These are phyloP conservation scores for Paraphoma sp. DNA, from an alignment of 2,329 filamentous ascomycete species.

Conservation along the genomic window DNA sequence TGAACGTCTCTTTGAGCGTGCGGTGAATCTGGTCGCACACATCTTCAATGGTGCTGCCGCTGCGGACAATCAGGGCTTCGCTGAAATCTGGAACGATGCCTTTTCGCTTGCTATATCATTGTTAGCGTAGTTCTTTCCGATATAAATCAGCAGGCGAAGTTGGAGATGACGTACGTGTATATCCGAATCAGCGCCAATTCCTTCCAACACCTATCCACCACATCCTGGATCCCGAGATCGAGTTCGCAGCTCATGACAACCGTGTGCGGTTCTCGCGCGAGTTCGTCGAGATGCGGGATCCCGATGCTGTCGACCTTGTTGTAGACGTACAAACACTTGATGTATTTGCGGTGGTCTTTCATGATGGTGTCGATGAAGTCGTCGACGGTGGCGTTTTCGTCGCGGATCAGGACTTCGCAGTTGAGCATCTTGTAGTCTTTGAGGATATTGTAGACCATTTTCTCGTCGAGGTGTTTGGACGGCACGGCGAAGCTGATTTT, in stretches of 20 bases:
- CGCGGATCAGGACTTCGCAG: slow-evolving; percentile 92
- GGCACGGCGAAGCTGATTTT: slow-evolving; percentile 95
- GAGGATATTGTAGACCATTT: slow-evolving; percentile 97
- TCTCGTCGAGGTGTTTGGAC: slow-evolving; percentile 92
- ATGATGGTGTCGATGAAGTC: slow-evolving; percentile 99
- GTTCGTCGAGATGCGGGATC: slow-evolving; percentile 88
- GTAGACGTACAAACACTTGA: slow-evolving; percentile 93
- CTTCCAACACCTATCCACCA: slow-evolving; percentile 93
- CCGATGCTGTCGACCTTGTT: slow-evolving; percentile 99
- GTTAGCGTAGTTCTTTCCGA: too few relatives aligned
- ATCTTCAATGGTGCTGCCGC: slow-evolving; percentile 89
- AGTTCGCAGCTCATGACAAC: slow-evolving; percentile 98
- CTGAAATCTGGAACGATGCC: slow-evolving; percentile 86
- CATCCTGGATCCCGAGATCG: slow-evolving; percentile 89
- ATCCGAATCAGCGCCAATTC: slow-evolving; percentile 88
- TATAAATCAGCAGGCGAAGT: background rate
- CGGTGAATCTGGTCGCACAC: slow-evolving; percentile 96
- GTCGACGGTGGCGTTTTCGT: slow-evolving; percentile 92
- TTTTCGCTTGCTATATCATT: slow-evolving; percentile 71
- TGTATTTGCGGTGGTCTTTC: slow-evolving; percentile 98
- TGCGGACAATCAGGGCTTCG: slow-evolving; percentile 92
- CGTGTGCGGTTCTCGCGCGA: slow-evolving; percentile 91
- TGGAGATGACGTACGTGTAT: slow-evolving; percentile 58
- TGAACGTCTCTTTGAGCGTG: slow-evolving; percentile 96
- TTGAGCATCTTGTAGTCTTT: slow-evolving; percentile 99